Base-by-base conservation (phyloP, 768 basidiomycete genomes). In the Lactifluus hygrophoroides region DNA sequence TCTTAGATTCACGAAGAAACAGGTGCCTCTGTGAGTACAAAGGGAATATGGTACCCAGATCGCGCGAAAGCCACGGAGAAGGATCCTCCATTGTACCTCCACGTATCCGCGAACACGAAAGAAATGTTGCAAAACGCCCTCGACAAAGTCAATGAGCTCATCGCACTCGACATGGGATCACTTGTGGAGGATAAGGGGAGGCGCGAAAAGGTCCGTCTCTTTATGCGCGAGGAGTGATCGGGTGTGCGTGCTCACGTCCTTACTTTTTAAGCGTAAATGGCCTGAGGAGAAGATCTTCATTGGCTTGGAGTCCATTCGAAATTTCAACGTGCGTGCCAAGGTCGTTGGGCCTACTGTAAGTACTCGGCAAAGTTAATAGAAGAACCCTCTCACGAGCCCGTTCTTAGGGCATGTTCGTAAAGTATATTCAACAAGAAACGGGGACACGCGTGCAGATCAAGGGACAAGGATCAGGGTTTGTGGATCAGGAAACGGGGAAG, bases 311-410 rank as follows among this genome's bases (percentile, higher is more conserved):
- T 86, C 85, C 53, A 83, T 98, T 65, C 80, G 95, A 51, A 97
- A 97, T 72, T 99, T 99, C 74, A 97, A 99, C 71, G 86, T 99
- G 50, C 80, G 95, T 56, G 95, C 95, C 23, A 99, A 99, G 72
- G 93, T 97, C 19, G 95, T 98, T 28, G 95, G 95, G 14, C 95
- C 95, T 13, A 84, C 83, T 62, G 93, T 94, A 71, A 58, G 82
- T 77, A 1, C 28, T 37, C 16, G 14, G 11, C 13, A 21, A n/a
- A n/a, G n/a, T 32, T 11, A 23, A 4, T 32, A 21, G 4, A 50
- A 50, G 7, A 16, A 14, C 19, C 17, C 44, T 37, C 48, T 49
- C 17, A 37, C 11, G 16, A 47, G 11, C 8, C 17, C 17, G 21
- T 43, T 17, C 51, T 9, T 70, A 91, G 89, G 94, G 94, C 64